Evolutionary conservation across 2,329 filamentous ascomycete genomes (phyloP), one percentile per base, ranked within the genome.

Genomic region (Hymenotorrendiella dingleyae): DNA sequence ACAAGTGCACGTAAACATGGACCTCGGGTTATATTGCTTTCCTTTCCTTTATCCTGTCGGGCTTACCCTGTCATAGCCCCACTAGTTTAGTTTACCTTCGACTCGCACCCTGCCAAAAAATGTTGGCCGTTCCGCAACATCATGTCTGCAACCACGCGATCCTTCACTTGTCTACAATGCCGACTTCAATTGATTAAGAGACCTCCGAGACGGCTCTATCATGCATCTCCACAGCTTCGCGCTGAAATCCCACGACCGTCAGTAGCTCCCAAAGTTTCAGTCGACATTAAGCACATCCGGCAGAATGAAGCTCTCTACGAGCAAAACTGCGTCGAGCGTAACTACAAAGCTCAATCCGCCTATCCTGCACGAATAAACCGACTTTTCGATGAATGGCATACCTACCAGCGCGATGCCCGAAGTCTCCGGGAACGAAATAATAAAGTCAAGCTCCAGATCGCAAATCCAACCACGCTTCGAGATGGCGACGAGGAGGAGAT

Each of bases 251-350:
- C 48, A 9, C 49, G 49, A 17, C 84, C 85, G 4, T 72, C 84
- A 2, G 82, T 76, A 40, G 89, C 86, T 11, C 89, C 88, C 9
- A 91, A 87, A 62, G 79, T 86, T 20, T 76, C 76, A 35, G 75
- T 94, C 53, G 85, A 96, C 67, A 75, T 94, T 61, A 91, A 87
- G 63, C 84, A 93, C 67, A 95, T 98, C 62, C 89, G 90, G 45
- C 77, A 88, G 59, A 86, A 94, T 64, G 79, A 85, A 12, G 78
- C 82, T 11, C 73, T 94, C 12, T 86, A 96, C 70, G 76, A 84
- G 54, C 72, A 83, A 53, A 97, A 94, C 60, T 94, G 87, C 65
- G 62, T 84, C 46, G 82, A 89, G 53, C 81, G 93, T 54, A 96
- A 96, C 63, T 96, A 96, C 67, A 72, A 62, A 45, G 54, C 63